Percentiles rank a stretch among this genome's conserved stretches.
phyloP scores from a whole-genome alignment of 2,329 filamentous ascomycete species.

The Pestalotiopsis sp. region DNA sequence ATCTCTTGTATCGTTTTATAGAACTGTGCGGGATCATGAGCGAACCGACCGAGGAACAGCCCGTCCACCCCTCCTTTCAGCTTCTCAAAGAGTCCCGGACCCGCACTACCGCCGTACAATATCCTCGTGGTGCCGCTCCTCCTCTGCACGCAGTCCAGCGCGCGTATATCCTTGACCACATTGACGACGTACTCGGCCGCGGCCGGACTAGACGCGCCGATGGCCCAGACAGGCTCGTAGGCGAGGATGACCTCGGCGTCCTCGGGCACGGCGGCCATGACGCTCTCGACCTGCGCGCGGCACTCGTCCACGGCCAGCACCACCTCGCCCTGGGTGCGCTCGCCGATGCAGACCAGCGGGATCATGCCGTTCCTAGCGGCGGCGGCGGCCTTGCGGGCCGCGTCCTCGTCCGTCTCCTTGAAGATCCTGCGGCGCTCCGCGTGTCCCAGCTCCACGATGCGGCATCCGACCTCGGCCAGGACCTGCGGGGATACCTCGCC shows the following conservation, averaged over 20 bases:
- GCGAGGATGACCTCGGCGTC: constrained; percentile 74
- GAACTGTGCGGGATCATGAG: constrained; percentile 74
- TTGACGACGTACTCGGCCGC: constrained; percentile 71
- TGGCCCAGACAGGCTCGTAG: constrained; percentile 90
- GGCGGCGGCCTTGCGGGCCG: constrained; percentile 71
- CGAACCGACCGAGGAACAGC: constrained; percentile 80
- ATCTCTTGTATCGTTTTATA: constrained; percentile 74
- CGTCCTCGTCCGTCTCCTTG: constrained; percentile 70
- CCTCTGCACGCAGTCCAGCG: constrained; percentile 49
- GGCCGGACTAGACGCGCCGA: constrained; percentile 74
- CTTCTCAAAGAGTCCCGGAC: constrained; percentile 72
- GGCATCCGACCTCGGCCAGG: constrained; percentile 68
- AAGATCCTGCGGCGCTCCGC: constrained; percentile 76
- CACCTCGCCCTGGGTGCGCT: constrained; percentile 56
- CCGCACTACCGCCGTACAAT: constrained; percentile 82
- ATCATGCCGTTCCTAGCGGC: constrained; percentile 70
- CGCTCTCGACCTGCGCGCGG: constrained; percentile 63
- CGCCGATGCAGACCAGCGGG: constrained; percentile 81
- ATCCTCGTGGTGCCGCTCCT: constrained; percentile 66
- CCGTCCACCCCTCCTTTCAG: constrained; percentile 75
- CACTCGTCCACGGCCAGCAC: constrained; percentile 68
- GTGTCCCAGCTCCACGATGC: constrained; percentile 78
- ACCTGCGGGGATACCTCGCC: constrained; percentile 75
- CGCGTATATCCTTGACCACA: constrained; percentile 67
- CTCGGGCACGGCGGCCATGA: constrained; percentile 62